Base-by-base conservation (phyloP, 140 eudicot species). In the Ambrosia hybrid region DNA sequence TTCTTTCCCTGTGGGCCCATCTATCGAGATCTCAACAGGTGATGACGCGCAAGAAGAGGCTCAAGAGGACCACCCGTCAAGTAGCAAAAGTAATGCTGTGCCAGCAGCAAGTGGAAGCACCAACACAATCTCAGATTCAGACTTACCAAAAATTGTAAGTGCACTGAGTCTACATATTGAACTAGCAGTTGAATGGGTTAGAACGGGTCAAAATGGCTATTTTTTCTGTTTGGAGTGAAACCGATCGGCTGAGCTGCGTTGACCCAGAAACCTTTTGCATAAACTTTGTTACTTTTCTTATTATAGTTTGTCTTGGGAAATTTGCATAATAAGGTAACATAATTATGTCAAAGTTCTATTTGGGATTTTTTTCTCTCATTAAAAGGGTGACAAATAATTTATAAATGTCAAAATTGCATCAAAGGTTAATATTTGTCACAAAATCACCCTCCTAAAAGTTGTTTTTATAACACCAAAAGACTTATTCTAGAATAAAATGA, bases 111-210 rank as follows among this genome's bases (percentile, higher is more conserved):
- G 80, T 65, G 75, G 76, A 49, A 37, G 76, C 21, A 68, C 82
- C 17, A 67, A 76, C 48, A 68, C 83, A 16, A 70, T 72, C 10
- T 26, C 30, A 52, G 96, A 93, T 69, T 72, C 91, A 11, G 96
- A 87, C 68, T 65, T 93, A 74, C 86, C 89, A 9, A 79, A 79
- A 79, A 79, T 93, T 53, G 97, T 90, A 84, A 85, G 97, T 80
- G 60, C 41, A 36, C 59, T 9, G 14, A 38, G 6, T 53, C 48
- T 51, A 51, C 9, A 36, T 8, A 3, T 72, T 3, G n/a, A 51
- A 61, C 17, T 14, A 8, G 46, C 2, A 38, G 77, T 39, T 13
- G 41, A 57, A 43, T 51, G 3, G 64, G 26, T 57, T 51, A 39
- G 17, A 46, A 38, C 9, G 10, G 21, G 59, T 61, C 11, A 13